A percentile compares a stretch with the other conserved stretches of the same genome.
These are phyloP conservation scores for Xylariales sp. DNA, from an alignment of 2,329 filamentous ascomycete genomes.

Conservation along the genomic window DNA sequence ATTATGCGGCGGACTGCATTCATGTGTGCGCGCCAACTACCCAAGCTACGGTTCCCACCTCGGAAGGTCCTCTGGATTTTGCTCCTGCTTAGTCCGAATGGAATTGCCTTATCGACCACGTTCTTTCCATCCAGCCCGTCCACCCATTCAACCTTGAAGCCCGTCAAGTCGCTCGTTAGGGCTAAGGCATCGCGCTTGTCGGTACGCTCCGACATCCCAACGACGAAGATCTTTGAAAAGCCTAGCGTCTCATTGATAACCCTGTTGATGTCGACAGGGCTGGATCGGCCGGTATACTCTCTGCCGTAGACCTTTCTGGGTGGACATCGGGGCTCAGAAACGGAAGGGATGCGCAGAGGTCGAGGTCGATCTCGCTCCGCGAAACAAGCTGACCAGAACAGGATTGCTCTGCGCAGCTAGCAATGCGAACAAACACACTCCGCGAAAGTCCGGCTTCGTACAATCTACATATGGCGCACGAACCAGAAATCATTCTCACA, in stretches of 20 bases:
- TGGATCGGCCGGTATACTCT: neutral
- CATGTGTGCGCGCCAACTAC: slow-evolving; percentile 37
- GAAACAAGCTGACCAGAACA: too few relatives aligned
- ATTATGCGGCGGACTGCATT: slow-evolving; percentile 32
- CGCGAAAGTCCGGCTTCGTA: too few relatives aligned
- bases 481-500: too few relatives aligned
- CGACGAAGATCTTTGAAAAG: slow-evolving; percentile 31
- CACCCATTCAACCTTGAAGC: slow-evolving; percentile 38
- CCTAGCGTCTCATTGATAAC: slow-evolving; percentile 23
- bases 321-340: too few relatives aligned
- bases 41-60: too few relatives aligned
- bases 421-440: too few relatives aligned
- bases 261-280: slow-evolving; percentile 16
- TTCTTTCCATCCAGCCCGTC: slow-evolving; percentile 36
- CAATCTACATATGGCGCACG: too few relatives aligned
- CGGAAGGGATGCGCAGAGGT: too few relatives aligned
- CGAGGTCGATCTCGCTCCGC: too few relatives aligned
- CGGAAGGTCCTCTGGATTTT: slow-evolving; percentile 22
- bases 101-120: slow-evolving; percentile 37
- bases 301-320: too few relatives aligned
- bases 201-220: slow-evolving; percentile 40
- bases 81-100: slow-evolving; percentile 24
- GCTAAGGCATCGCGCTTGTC: slow-evolving; percentile 46
- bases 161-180: slow-evolving; percentile 35
- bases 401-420: too few relatives aligned